Evolutionary conservation across 2,329 filamentous ascomycete species (phyloP).

Genomic region (Allantophomopsis lycopodina): DNA sequence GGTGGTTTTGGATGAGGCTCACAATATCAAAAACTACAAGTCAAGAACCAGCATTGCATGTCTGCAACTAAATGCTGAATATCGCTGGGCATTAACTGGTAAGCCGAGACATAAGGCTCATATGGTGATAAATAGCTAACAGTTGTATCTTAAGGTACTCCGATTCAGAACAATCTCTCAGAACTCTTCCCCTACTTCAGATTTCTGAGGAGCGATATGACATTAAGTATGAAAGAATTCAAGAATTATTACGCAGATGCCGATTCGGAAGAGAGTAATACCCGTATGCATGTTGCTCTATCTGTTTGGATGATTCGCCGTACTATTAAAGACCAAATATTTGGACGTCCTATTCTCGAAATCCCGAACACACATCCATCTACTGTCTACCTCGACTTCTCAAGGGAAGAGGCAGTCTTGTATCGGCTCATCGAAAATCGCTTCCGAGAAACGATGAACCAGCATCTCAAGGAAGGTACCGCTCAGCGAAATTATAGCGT

Average conservation of each 20-base stretch:
- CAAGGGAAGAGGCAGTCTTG: conserved; percentile 32
- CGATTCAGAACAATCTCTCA: too few species aligned
- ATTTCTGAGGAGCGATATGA: conserved; percentile 9
- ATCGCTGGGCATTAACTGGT: conserved; percentile 18
- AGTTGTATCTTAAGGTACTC: too few species aligned
- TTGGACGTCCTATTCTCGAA: conserved; percentile 36
- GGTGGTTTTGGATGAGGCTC: conserved; percentile 42
- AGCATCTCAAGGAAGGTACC: conserved; percentile 8
- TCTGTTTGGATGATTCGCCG: conserved; percentile 35
- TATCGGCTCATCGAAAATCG: conserved; percentile 34
- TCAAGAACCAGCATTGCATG: conserved; percentile 28
- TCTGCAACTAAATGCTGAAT: conserved; percentile 17
- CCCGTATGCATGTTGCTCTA: conserved; percentile 11
- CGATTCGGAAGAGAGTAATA: conserved; percentile 6
- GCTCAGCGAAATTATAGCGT: conserved; percentile 8
- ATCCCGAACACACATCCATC: conserved; percentile 32
- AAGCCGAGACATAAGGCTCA: conserved; percentile 13
- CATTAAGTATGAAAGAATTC: conserved; percentile 4
- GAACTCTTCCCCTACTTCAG: conserved; percentile 16
- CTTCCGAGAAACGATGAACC: conserved; percentile 14
- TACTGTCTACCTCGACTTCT: conserved; percentile 31
- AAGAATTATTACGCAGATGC: conserved; percentile 16
- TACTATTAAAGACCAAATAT: conserved; percentile 37
- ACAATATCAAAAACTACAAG: conserved; percentile 35
- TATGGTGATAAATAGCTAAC: too few species aligned